These are phyloP conservation scores for Candida vaughaniae DNA, from an alignment of 805 yeast species.

Conservation along the genomic window DNA sequence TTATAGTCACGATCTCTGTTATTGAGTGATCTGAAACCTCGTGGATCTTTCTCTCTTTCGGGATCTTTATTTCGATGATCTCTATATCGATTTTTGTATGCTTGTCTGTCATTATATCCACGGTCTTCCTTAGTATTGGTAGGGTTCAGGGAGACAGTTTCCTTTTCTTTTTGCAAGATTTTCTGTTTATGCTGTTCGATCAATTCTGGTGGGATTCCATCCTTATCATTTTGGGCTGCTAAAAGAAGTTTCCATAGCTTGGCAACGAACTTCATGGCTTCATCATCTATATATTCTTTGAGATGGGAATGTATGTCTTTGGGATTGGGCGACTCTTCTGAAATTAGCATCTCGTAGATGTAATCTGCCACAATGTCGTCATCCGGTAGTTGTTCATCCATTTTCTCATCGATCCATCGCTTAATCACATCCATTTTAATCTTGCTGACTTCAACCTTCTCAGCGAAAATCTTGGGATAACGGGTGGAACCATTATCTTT, in stretches of 20 bases:
- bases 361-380: conserved; percentile 53
- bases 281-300: conserved; percentile 45
- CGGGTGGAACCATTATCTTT: neutral
- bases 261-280: conserved; percentile 38
- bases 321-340: conserved; percentile 37
- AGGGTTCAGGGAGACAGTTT: no score
- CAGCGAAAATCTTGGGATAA: conserved; percentile 35
- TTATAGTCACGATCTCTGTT: neutral
- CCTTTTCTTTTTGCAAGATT: conserved; percentile 2
- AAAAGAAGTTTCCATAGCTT: conserved; percentile 45
- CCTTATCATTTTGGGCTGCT: conserved; percentile 42
- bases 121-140: no score
- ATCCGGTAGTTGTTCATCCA: conserved; percentile 43
- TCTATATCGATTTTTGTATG: no score
- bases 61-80: no score
- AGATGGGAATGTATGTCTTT: conserved; percentile 42
- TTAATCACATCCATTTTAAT: conserved; percentile 40
- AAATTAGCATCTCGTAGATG: conserved; percentile 40
- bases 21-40: no score
- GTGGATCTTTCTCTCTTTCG: no score
- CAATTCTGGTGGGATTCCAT: conserved; percentile 42
- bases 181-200: neutral
- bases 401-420: conserved; percentile 39
- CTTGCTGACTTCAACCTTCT: conserved; percentile 34
- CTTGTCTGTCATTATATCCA: no score